Evolutionary conservation across 192 early-diverging fungal species (phyloP).

Genomic region (Neocallimastix lanati): DNA sequence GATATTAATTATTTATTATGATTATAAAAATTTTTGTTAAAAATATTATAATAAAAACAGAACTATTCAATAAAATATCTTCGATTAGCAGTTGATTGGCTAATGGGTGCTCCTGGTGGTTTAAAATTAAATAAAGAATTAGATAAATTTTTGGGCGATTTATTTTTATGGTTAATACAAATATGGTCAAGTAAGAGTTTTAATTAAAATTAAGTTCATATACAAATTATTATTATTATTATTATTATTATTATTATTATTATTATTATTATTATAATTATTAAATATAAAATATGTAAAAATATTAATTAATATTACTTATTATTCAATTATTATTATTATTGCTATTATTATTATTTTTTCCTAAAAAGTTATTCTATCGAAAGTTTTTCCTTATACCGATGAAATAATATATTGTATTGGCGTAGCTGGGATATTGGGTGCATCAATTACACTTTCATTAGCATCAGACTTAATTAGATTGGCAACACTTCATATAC

Average conservation of each 20-base stretch:
- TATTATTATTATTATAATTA: too few relatives aligned
- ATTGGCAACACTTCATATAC: constrained; percentile 74
- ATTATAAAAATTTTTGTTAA: too few relatives aligned
- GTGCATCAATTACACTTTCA: constrained; percentile 67
- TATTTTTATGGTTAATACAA: constrained; percentile 73
- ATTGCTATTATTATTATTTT: neutral
- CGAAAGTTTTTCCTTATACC: constrained; percentile 11
- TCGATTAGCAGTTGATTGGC: constrained; percentile 63
- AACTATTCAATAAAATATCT: constrained; percentile 50
- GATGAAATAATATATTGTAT: constrained; percentile 46
- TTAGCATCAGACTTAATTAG: constrained; percentile 68
- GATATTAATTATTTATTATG: too few relatives aligned
- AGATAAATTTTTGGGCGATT: constrained; percentile 69
- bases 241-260: too few relatives aligned
- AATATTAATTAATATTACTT: neutral
- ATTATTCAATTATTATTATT: neutral
- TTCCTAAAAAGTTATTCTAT: constrained; percentile 7
- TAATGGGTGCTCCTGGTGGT: constrained; percentile 81
- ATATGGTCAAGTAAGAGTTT: constrained; percentile 55
- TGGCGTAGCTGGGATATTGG: constrained; percentile 58
- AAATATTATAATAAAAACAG: too few relatives aligned
- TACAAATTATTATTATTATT: too few relatives aligned
- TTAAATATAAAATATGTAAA: too few relatives aligned
- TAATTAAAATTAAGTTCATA: too few relatives aligned
- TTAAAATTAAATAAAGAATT: constrained; percentile 89